Evolutionary conservation across 1,284 basidiomycete genomes (phyloP), one percentile per base, ranked within the genome.

Genomic region (Puccinia brachypodii): DNA sequence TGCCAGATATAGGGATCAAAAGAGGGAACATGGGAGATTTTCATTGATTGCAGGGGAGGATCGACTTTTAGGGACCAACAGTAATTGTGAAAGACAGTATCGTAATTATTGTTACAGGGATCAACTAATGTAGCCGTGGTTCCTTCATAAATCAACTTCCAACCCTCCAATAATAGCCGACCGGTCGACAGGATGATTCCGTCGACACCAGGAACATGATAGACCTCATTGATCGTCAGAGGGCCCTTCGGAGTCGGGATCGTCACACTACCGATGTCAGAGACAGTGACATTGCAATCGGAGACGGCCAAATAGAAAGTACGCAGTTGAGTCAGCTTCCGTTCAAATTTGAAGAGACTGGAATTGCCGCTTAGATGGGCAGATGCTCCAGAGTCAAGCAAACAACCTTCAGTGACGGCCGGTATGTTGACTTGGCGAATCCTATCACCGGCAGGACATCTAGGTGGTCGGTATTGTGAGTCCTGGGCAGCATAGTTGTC

Each of bases 361-460:
- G 40, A 44, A 1, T 8, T 33, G 47, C 71, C 71, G 28, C 71
- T 56, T 25, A 73, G 44, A 22, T 73, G 71, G 2, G 71, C 40
- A 36, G 71, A 53, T 2, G 71, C 71, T 1, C 71, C 71, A 1
- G 71, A 73, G n/a, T 73, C 47, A 25, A 73, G 44, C 3, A 73
- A 40, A 7, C 14, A 9, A 3, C 47, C 47, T 3, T 72, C 42
- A 3, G 3, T 11, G 1, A 42, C 42, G 3, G 44, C 42, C 3
- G 47, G 38, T 8, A 73, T 47, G 44, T 73, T n/a, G 3, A 69
- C 22, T 25, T 47, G 66, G 11, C 66, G 36, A 13, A 42, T 42
- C 1, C 66, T 7, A 11, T 42, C 3, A 11, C n/a, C 13, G 1
- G 40, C 9, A 9, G 66, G 66, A 28, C 31, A 7, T 8, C 7